Evolutionary conservation across 148 eudicot species (phyloP), one percentile per base, ranked within the genome.

Genomic region (Rhododendron kiyosumense): DNA sequence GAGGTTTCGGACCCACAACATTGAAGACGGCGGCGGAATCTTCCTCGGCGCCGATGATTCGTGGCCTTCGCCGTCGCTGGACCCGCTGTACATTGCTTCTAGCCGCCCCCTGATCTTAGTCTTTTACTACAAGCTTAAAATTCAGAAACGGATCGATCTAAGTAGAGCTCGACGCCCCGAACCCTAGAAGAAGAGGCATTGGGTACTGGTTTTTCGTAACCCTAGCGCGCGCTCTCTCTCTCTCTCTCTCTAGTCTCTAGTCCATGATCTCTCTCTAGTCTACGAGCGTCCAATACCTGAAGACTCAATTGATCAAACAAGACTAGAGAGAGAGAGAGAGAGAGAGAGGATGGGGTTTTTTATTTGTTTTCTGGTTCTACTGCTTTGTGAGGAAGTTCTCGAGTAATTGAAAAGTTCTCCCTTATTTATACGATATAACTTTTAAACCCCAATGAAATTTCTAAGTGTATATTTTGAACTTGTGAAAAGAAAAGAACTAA

Each of bases 1-100:
- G 48, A 96, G 97, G 85, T 95, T 96, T 0, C 99, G 95, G 65
- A 96, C 99, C 99, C 99, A 96, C 9, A 93, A 89, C 99, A 96
- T 95, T 28, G 98, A 95, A 5, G 99, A 94, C 30, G 98, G 91
- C 48, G 98, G 92, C 41, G 98, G 99, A 84, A 95, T 96, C 91
- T 93, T 94, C 93, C 91, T 88, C 85, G 89, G 92, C 9, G 90
- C 88, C 6, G 92, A 71, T 10, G 89, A 77, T 79, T 95, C 98
- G 83, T 89, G 93, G 74, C 92, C 90, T 85, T 94, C 99, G 51
- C 96, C 96, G 38, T 93, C 99, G 89, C 96, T 93, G 45, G 95
- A 92, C 0, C 98, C 98, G 78, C 94, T 89, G 86, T 94, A 92
- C 98, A 94, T 94, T 78, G 54, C 61, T 61, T 59, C n/a, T n/a